Evolutionary conservation across 106 monocot species (phyloP).

Genomic region (Vanilla planifolia): DNA sequence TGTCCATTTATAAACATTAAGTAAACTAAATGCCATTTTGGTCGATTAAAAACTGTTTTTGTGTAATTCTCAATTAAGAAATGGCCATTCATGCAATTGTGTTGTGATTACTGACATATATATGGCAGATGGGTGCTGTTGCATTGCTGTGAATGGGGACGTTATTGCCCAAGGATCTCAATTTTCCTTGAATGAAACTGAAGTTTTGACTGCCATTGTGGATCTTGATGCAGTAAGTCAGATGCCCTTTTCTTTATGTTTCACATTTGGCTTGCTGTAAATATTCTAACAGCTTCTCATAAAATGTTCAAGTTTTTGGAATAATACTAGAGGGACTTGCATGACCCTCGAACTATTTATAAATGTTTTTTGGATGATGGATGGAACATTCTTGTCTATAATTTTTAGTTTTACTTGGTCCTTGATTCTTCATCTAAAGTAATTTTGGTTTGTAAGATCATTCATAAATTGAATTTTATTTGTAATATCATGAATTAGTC

Average conservation of each 20-base stretch:
- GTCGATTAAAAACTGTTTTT: not conserved
- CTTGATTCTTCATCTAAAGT: no score
- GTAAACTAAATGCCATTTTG: no score
- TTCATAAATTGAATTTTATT: no score
- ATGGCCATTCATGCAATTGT: not conserved
- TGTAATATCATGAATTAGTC: no score
- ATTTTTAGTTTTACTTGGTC: no score
- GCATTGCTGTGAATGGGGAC: constrained; percentile 95
- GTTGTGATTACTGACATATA: not conserved
- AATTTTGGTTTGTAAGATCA: no score
- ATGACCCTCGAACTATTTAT: no score
- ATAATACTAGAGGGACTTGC: no score
- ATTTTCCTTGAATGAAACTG: constrained; percentile 95
- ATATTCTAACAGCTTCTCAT: not conserved
- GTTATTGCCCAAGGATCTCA: constrained; percentile 96
- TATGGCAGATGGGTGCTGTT: constrained; percentile 87
- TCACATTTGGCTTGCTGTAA: not conserved
- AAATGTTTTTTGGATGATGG: no score
- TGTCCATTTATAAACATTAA: no score
- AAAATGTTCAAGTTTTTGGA: no score
- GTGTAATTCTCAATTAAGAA: not conserved
- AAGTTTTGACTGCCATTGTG: constrained; percentile 77
- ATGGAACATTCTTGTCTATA: no score
- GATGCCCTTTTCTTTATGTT: constrained; percentile 5
- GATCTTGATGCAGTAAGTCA: constrained; percentile 94